A percentile compares a stretch with the other conserved stretches of the same genome.
phyloP scores from a whole-genome alignment of 257 asterid genomes.

The Solanum appendiculatum region DNA sequence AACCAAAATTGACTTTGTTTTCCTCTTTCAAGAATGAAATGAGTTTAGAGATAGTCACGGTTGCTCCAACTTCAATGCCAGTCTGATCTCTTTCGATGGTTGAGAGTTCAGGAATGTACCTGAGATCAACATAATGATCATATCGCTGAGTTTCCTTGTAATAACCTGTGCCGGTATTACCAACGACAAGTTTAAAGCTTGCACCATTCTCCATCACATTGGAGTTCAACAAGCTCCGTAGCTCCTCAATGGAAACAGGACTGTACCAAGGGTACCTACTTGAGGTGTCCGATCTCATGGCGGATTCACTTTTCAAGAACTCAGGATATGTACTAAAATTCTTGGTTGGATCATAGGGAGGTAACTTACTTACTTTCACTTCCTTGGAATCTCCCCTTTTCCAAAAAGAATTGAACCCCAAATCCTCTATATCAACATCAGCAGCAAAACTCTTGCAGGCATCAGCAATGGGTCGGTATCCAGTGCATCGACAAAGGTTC shows the following conservation, averaged over 20 bases:
- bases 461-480: slow-evolving; percentile 72
- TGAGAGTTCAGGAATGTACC: slow-evolving; percentile 50
- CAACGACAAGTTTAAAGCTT: slow-evolving; percentile 40
- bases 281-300: slow-evolving; percentile 24
- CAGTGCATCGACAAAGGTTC: slow-evolving; percentile 69
- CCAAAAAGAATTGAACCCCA: slow-evolving; percentile 64
- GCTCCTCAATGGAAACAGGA: slow-evolving; percentile 46
- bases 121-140: slow-evolving; percentile 44
- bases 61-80: slow-evolving; percentile 57
- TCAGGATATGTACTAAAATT: slow-evolving; percentile 24
- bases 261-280: slow-evolving; percentile 48
- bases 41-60: slow-evolving; percentile 44
- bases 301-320: slow-evolving; percentile 14
- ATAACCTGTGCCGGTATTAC: slow-evolving; percentile 64
- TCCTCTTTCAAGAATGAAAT: slow-evolving; percentile 29
- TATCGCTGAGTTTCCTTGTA: slow-evolving; percentile 36
- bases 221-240: slow-evolving; percentile 28
- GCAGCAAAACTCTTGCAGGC: slow-evolving; percentile 65
- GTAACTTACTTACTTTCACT: slow-evolving; percentile 19
- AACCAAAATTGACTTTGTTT: not conserved
- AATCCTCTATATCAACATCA: slow-evolving; percentile 64
- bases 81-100: slow-evolving; percentile 16
- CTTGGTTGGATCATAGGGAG: slow-evolving; percentile 29
- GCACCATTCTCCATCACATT: slow-evolving; percentile 10
- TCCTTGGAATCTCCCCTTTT: slow-evolving; percentile 30